Conservation (phyloP, 805 yeast species). For the Nakazawaea ishiwadae region DNA sequence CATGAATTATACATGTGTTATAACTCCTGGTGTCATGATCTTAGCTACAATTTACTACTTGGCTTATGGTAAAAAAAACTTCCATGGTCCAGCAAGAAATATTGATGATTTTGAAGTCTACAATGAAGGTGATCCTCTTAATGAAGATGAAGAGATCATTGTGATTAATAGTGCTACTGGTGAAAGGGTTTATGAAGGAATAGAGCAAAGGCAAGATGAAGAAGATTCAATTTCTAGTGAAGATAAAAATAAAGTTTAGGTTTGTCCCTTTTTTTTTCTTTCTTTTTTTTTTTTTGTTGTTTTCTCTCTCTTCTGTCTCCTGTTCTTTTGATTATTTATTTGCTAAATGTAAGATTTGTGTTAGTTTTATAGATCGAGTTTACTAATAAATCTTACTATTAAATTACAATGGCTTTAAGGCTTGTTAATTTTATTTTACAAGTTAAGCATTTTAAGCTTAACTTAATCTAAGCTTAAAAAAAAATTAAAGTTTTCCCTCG, state of each 20-base stretch:
- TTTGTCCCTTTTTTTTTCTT: neutral
- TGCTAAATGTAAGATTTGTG: too few relatives aligned
- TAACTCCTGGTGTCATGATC: conserved; percentile 58
- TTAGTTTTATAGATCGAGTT: too few relatives aligned
- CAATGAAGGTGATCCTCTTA: conserved; percentile 7
- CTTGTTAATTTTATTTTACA: too few relatives aligned
- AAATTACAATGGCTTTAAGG: too few relatives aligned
- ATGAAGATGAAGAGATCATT: conserved; percentile 10
- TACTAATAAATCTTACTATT: too few relatives aligned
- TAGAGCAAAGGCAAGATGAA: conserved; percentile 5
- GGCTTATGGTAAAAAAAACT: conserved; percentile 47
- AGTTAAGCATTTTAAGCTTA: too few relatives aligned
- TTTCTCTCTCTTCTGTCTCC: too few relatives aligned
- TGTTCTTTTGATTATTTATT: too few relatives aligned
- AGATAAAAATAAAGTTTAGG: neutral
- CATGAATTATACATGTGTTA: conserved; percentile 70
- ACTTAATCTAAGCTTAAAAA: too few relatives aligned
- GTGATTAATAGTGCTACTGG: conserved; percentile 12
- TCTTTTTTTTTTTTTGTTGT: neutral
- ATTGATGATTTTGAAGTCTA: conserved; percentile 3
- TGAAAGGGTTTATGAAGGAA: conserved; percentile 9
- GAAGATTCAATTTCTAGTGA: neutral
- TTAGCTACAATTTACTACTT: conserved; percentile 48
- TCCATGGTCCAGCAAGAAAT: conserved; percentile 45
- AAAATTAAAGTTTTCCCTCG: too few relatives aligned